These are phyloP conservation scores for Hypoxylon sp. DNA, from an alignment of 2,329 filamentous ascomycete species.

Conservation along the genomic window DNA sequence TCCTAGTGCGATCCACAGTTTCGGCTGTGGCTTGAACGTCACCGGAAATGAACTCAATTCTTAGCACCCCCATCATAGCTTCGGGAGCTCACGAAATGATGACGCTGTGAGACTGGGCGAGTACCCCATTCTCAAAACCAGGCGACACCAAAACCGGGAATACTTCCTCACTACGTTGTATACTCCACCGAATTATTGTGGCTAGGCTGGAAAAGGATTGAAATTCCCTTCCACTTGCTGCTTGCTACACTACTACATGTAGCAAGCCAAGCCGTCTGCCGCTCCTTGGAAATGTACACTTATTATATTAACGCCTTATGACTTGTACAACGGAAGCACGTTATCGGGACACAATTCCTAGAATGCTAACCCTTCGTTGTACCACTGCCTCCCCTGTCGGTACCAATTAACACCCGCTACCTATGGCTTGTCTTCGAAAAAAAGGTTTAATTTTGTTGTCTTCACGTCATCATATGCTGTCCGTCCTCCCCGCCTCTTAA, in stretches of 20 bases:
- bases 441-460: slow-evolving; percentile 29
- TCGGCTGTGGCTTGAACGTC: slow-evolving; percentile 35
- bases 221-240: slow-evolving; percentile 4
- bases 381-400: slow-evolving; percentile 25
- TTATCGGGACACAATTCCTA: slow-evolving; percentile 24
- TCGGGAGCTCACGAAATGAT: slow-evolving; percentile 31
- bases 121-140: slow-evolving; percentile 18
- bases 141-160: slow-evolving; percentile 8
- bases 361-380: slow-evolving; percentile 33
- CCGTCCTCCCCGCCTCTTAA: slow-evolving; percentile 87
- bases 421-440: slow-evolving; percentile 27
- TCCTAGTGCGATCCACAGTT: slow-evolving; percentile 19
- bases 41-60: slow-evolving; percentile 25
- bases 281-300: slow-evolving; percentile 30
- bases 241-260: slow-evolving; percentile 14
- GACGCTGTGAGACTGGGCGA: slow-evolving; percentile 26
- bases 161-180: neutral
- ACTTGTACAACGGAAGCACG: slow-evolving; percentile 29
- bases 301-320: slow-evolving; percentile 38
- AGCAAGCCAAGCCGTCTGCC: slow-evolving; percentile 5
- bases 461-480: slow-evolving; percentile 57
- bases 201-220: slow-evolving; percentile 6
- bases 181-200: slow-evolving; percentile 11
- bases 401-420: slow-evolving; percentile 42
- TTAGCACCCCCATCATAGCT: slow-evolving; percentile 13